Evolutionary conservation across 2,329 filamentous ascomycete species (phyloP), one percentile per base, ranked within the genome.

Genomic region (Colletotrichum truncatum): DNA sequence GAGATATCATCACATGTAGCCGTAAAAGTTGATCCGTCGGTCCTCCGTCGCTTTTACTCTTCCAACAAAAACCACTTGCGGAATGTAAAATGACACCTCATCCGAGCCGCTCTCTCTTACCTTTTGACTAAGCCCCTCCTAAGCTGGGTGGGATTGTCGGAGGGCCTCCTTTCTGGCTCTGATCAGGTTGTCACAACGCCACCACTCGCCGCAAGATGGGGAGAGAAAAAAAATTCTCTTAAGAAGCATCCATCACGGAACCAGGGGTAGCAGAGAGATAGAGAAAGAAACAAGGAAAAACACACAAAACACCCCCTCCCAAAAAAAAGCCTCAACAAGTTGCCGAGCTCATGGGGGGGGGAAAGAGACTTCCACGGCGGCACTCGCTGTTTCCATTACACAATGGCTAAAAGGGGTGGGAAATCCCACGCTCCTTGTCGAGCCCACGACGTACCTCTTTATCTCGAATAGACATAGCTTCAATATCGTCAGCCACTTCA

Each of bases 241-340:
- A 46, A 43, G 18, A 14, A 25, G 30, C 16, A 43, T 32, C 41
- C 52, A 43, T 34, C 38, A 34, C 53, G 28, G 25, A 34, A 26
- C 28, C 54, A 38, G 41, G 54, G 14, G 38, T 28, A 26, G n/a
- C 26, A 10, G 14, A 16, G 34, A 38, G 14, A 23, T 12, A 23
- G n/a, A 14, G 43, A 41, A 26, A 26, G 34, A 39, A 53, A 28
- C 16, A 36, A 54, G 14, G 30, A 25, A 30, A 21, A 14, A 38
- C n/a, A n/a, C n/a, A n/a, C n/a, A n/a, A n/a, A n/a, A n/a, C n/a
- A n/a, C n/a, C n/a, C n/a, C 26, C 45, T 49, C 25, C 39, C 10
- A 32, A 30, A 30, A n/a, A 52, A 51, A 38, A 30, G 18, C n/a
- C 41, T 25, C 55, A 57, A 10, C 38, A 77, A 78, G 76, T 74